Base-by-base conservation (phyloP, 352 stramenopile species). In the Phytophthora crassamura region DNA sequence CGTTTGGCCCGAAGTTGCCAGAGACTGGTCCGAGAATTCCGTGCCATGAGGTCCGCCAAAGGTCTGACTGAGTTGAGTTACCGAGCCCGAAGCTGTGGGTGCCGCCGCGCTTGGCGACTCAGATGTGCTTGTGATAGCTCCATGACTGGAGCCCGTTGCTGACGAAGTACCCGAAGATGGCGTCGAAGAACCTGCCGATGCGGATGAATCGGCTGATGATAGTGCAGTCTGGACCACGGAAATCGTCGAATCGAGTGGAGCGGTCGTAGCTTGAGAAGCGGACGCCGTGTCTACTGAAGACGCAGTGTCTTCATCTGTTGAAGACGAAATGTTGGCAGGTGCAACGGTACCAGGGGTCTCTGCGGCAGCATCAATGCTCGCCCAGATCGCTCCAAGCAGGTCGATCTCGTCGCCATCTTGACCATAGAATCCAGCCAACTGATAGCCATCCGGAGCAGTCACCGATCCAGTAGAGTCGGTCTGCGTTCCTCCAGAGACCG, bases 11-110 rank as follows among this genome's bases (percentile, higher is more conserved):
- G 62, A 70, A 6, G 49, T 49, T n/a, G 40, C 16, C 16, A 47
- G 48, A 20, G 56, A 14, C 41, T 60, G 57, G n/a, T 70, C 62
- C 16, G 62, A 66, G 10, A 70, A 70, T 16, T 70, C 25, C 0
- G 30, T 66, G 8, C 62, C 62, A 12, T 68, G 60, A 43, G 60
- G 41, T 3, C 41, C 41, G 7, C 41, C 41, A 6, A 48, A 48
- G 15, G 41, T 10, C n/a, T 48, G 16, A 15, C 41, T 48, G 7
- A 48, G 16, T 7, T 48, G 41, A n/a, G 41, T 48, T 11, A 16
- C 16, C 12, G 41, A n/a, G 5, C 41, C 41, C 8, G 41, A 32
- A 48, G 41, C 41, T 48, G 41, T 32, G 10, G n/a, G n/a, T 12
- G 41, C 15, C 18, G 38, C 3, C 22, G 22, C 3, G 22, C 22